phyloP scores from a whole-genome alignment of 768 basidiomycete species.

The Phylloporus arenicola region DNA sequence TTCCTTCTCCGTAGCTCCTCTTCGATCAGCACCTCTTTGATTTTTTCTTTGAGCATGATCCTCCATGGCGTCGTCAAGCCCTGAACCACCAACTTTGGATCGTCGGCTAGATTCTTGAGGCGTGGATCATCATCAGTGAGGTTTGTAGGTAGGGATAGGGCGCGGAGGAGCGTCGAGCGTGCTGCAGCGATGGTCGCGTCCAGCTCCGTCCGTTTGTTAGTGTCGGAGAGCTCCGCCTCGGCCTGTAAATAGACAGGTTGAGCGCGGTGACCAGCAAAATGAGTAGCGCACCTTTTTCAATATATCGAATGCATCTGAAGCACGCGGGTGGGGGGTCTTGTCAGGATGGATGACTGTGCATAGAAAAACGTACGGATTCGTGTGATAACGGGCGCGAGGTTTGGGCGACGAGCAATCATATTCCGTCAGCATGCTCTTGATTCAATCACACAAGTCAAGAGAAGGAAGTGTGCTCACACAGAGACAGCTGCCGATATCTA shows the following conservation, averaged over 20 bases:
- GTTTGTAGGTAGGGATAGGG: constrained; percentile 54
- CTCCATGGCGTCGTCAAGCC: constrained; percentile 54
- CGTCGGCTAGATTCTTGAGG: constrained; percentile 42
- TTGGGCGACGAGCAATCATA: constrained; percentile 1
- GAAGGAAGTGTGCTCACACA: constrained; percentile 51
- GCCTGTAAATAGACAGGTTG: constrained; percentile 44
- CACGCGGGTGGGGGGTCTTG: constrained; percentile 84
- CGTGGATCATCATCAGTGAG: constrained; percentile 55
- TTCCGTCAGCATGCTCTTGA: constrained; percentile 21
- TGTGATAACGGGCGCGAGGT: not conserved
- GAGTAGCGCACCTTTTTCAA: constrained; percentile 71
- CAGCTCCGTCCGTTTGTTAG: constrained; percentile 73
- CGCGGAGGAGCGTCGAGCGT: constrained; percentile 60
- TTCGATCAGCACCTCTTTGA: constrained; percentile 83
- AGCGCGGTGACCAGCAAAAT: not conserved
- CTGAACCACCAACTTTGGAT: constrained; percentile 29
- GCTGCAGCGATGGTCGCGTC: constrained; percentile 78
- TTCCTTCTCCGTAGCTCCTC: constrained; percentile 83
- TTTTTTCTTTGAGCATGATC: constrained; percentile 58
- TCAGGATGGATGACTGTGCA: constrained; percentile 93
- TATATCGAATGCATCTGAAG: constrained; percentile 89
- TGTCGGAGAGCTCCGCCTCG: constrained; percentile 75
- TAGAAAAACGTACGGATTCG: constrained; percentile 39
- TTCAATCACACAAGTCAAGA: not conserved
- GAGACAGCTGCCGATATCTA: constrained; percentile 78